These are phyloP conservation scores for Glycine tomentella DNA, from an alignment of 306 rosid species.

Conservation along the genomic window DNA sequence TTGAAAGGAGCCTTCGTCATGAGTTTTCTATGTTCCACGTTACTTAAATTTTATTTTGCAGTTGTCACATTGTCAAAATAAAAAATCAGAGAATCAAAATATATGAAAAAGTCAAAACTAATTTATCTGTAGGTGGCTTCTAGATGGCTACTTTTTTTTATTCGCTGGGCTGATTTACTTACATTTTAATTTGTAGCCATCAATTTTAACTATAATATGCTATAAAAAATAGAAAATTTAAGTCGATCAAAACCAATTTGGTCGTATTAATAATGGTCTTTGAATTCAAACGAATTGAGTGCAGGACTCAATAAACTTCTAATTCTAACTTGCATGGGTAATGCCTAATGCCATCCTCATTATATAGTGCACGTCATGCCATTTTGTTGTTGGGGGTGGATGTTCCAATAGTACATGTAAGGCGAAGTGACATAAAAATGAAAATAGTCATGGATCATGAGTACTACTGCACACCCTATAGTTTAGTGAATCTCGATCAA, in stretches of 20 bases:
- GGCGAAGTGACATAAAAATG: too few species aligned
- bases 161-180: background rate
- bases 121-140: background rate
- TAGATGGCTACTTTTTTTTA: background rate
- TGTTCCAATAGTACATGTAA: too few species aligned
- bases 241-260: background rate
- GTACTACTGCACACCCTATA: too few species aligned
- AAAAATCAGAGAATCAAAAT: background rate
- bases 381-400: too few species aligned
- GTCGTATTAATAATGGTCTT: background rate
- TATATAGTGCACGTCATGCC: background rate
- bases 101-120: conserved; percentile 29
- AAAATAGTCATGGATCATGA: too few species aligned
- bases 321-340: conserved; percentile 19
- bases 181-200: background rate
- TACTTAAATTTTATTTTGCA: background rate
- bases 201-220: background rate
- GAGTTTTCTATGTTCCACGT: background rate
- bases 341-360: background rate
- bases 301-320: background rate
- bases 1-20: background rate
- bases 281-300: conserved; percentile 28
- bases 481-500: too few species aligned
- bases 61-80: background rate
- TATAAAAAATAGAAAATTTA: conserved; percentile 14